Conservation (phyloP, 2,329 filamentous ascomycete genomes). For the Fusarium sp. region DNA sequence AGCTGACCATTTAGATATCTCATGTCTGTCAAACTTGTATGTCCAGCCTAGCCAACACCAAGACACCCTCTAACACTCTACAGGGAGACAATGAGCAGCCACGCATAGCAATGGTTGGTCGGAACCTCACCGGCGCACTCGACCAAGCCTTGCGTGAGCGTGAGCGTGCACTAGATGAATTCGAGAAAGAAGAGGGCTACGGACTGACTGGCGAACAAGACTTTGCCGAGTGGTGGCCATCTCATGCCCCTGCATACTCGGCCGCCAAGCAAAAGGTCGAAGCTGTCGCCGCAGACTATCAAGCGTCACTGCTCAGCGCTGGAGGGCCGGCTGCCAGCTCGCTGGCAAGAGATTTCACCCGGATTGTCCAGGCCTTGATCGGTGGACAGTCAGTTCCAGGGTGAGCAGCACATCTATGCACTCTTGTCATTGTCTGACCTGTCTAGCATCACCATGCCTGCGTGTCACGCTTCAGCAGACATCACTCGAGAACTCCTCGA, state of each 20-base stretch:
- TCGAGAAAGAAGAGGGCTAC: conserved; percentile 26
- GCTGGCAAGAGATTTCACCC: conserved; percentile 18
- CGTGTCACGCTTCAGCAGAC: conserved; percentile 33
- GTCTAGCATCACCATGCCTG: conserved; percentile 32
- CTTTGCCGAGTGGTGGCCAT: conserved; percentile 33
- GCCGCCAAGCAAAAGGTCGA: conserved; percentile 27
- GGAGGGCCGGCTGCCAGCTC: conserved; percentile 20
- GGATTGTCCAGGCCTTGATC: conserved; percentile 24
- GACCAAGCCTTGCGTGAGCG: conserved; percentile 26
- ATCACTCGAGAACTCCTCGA: conserved; percentile 24
- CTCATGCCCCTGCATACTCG: conserved; percentile 22
- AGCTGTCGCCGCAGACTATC: conserved; percentile 18
- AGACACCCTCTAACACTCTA: not conserved
- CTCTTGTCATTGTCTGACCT: not conserved
- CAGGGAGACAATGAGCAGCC: conserved; percentile 17
- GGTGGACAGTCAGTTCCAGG: conserved; percentile 20
- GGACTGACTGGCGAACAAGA: conserved; percentile 24
- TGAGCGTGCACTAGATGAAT: conserved; percentile 17
- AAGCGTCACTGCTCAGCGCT: conserved; percentile 4
- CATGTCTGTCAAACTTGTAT: conserved; percentile 30
- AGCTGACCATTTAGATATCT: conserved; percentile 18
- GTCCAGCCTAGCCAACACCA: not conserved
- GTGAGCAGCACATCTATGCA: not conserved
- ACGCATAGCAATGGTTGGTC: conserved; percentile 6
- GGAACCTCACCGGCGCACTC: conserved; percentile 12